Evolutionary conservation across 1,284 basidiomycete genomes (phyloP), one percentile per base, ranked within the genome.

Genomic region (Xerocomus minutiporus): DNA sequence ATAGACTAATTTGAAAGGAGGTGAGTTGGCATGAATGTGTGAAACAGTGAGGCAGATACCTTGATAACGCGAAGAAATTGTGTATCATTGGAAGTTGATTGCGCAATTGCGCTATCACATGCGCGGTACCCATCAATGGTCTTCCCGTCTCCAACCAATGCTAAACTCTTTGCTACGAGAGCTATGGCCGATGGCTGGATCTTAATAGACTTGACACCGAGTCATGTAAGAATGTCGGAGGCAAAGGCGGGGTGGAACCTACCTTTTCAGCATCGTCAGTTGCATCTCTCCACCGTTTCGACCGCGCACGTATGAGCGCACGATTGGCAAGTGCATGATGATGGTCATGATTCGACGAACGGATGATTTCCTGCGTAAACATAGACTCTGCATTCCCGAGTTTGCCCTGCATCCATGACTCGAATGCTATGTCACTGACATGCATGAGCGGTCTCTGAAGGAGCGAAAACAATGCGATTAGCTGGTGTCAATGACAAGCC

Each of bases 211-310:
- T 52, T 31, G 23, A 13, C 13, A 26, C 15, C 5, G n/a, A 20
- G n/a, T 23, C 8, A 4, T 4, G 23, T 44, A 8, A 50, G 40
- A 31, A 25, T 17, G 28, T 15, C 2, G 1, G 28, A 25, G 28
- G 25, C 23, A 20, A 32, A 25, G 4, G 23, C 6, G 11, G 20
- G n/a, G 31, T 15, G n/a, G 12, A 17, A 28, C 13, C 11, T 44
- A 51, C 51, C 48, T 43, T 50, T 50, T 51, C 51, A 6, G 46
- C 51, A 32, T 52, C 51, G 4, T 51, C 40, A n/a, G 31, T 31
- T 20, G 51, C 51, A 13, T 52, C 51, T 11, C 36, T 52, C 32
- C 41, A 52, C 28, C 8, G 41, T 23, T 43, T 50, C 11, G 48
- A 32, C 8, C 20, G 35, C 2, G n/a, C 23, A 38, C 47, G 51